A percentile compares a stretch with the other conserved stretches of the same genome.
Conservation (phyloP, 345 rosid genomes). For the Citrus sp. region DNA sequence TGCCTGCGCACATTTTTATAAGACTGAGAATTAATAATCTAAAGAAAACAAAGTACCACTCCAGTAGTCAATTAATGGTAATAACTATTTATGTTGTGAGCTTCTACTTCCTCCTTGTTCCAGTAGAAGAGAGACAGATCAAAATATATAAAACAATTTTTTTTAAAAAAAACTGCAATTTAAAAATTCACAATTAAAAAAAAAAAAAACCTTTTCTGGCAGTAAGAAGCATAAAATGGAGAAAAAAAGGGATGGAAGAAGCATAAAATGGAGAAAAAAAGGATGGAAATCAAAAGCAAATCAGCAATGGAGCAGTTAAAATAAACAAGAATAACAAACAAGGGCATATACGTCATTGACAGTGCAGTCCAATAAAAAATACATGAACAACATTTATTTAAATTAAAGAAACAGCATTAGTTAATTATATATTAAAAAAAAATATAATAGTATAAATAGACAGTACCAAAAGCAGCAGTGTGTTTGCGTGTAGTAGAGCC, state of each 20-base stretch:
- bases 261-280: not conserved
- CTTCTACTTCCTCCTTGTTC: too few relatives aligned
- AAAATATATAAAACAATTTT: not conserved
- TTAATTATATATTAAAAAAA: too few relatives aligned
- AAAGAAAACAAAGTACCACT: not conserved
- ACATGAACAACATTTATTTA: not conserved
- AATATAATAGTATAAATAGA: not conserved
- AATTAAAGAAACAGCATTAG: not conserved
- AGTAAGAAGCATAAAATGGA: not conserved
- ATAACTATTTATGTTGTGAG: too few relatives aligned
- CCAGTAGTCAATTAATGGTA: too few relatives aligned
- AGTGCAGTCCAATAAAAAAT: not conserved
- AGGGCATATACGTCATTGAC: too few relatives aligned
- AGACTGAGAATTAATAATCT: not conserved
- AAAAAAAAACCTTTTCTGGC: not conserved
- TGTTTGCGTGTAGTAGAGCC: conserved; percentile 32
- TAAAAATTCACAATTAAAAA: not conserved
- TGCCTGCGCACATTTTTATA: not conserved
- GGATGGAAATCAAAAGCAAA: not conserved
- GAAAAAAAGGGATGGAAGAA: not conserved
- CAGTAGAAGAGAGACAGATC: too few relatives aligned
- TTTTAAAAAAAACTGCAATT: not conserved
- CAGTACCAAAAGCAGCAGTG: conserved; percentile 21
- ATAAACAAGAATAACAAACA: too few relatives aligned
- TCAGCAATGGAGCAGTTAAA: not conserved